phyloP scores from a whole-genome alignment of 2,329 filamentous ascomycete genomes.

The Epichloe festucae region DNA sequence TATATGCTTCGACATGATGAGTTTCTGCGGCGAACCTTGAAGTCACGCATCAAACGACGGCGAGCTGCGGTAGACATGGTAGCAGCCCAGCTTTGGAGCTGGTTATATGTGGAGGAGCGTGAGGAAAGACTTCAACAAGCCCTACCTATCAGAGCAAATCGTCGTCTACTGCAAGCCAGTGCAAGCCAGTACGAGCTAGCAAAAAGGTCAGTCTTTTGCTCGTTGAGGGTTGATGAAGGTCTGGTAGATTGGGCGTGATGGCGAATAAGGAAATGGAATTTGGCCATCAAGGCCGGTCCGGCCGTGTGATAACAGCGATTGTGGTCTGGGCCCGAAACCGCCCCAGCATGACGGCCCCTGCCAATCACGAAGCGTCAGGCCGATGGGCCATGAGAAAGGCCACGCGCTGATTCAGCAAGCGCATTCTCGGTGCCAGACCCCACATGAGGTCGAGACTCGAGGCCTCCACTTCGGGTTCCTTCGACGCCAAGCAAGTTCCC shows the following conservation, averaged over 20 bases:
- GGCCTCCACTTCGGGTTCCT: conserved; percentile 4
- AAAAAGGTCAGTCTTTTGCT: not conserved
- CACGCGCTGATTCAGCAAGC: not conserved
- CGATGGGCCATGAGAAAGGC: conserved; percentile 4
- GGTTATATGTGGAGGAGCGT: not conserved
- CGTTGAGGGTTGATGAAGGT: not conserved
- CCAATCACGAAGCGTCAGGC: conserved; percentile 12
- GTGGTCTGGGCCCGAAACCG: not conserved
- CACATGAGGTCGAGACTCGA: not conserved
- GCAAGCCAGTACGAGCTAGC: not conserved
- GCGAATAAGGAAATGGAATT: conserved; percentile 12
- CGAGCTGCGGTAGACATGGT: conserved; percentile 79
- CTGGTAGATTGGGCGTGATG: conserved; percentile 5
- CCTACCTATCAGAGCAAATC: not conserved
- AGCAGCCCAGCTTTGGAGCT: not conserved
- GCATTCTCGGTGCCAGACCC: not conserved
- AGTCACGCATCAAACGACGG: conserved; percentile 95
- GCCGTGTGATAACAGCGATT: not conserved
- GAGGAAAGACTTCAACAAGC: not conserved
- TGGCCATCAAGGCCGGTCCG: conserved; percentile 11
- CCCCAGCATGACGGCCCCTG: conserved; percentile 1
- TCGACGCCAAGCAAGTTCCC: not conserved
- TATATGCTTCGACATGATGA: not conserved
- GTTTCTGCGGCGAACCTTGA: conserved; percentile 58
- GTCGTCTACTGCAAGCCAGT: not conserved